Conservation (phyloP, 345 rosid species). For the Eutrema japonicum region DNA sequence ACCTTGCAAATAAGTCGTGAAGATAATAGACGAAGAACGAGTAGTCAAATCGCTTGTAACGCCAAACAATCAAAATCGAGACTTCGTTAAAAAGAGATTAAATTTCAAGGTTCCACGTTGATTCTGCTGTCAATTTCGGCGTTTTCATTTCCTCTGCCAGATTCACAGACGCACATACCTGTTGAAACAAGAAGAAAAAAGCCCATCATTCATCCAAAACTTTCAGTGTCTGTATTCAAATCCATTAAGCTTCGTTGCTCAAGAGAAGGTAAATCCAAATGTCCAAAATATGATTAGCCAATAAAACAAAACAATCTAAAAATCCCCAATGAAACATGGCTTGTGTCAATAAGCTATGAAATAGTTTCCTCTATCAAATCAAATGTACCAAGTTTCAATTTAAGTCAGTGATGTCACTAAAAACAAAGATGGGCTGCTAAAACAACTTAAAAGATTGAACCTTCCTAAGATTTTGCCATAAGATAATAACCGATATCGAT, state of each 20-base stretch:
- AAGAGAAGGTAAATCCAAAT: background rate
- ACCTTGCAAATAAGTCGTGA: background rate
- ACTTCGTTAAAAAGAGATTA: slow-evolving; percentile 27
- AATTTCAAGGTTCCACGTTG: slow-evolving; percentile 76
- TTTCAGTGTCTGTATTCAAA: background rate
- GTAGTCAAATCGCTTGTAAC: slow-evolving; percentile 12
- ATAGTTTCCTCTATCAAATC: background rate
- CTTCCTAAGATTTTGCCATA: too few relatives aligned
- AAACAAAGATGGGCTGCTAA: background rate
- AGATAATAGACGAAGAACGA: slow-evolving; percentile 7
- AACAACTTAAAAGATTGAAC: background rate
- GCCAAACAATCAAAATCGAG: slow-evolving; percentile 12
- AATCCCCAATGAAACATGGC: background rate
- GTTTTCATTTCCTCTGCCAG: slow-evolving; percentile 65
- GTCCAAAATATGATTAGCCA: background rate
- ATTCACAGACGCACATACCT: slow-evolving; percentile 71
- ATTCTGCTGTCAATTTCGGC: slow-evolving; percentile 77
- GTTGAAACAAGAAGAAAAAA: slow-evolving; percentile 7
- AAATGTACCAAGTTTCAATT: background rate
- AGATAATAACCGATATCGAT: too few relatives aligned
- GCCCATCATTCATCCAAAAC: background rate
- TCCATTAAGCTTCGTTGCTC: background rate
- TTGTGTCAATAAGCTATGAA: background rate
- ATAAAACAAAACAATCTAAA: slow-evolving; percentile 9
- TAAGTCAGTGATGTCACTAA: slow-evolving; percentile 5